Evolutionary conservation across 2,329 filamentous ascomycete species (phyloP), one percentile per base, ranked within the genome.

Genomic region (Colletotrichum musae): DNA sequence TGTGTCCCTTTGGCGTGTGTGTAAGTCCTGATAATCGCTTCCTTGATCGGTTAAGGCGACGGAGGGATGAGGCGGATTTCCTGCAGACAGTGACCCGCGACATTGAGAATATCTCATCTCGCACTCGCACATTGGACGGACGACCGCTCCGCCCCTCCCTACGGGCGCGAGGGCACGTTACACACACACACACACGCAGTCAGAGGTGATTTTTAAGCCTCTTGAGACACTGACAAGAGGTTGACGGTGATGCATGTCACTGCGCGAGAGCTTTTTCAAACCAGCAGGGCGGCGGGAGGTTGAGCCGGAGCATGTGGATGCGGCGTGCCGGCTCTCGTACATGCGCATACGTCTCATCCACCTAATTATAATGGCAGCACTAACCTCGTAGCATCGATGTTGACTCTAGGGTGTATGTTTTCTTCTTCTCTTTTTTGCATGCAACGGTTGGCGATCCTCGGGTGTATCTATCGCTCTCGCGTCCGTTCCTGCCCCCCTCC

Each of bases 21-120:
- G 21, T 36, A 36, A 41, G 47, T 52, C 24, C 39, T 57, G 60
- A 50, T 57, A 51, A 64, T 57, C 60, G 43, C 52, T 64, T 18
- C 60, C 51, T 18, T 39, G 52, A 51, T 43, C 15, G 41, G 51
- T 3, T 3, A 48, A 39, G 9, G 48, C 16, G n/a, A 54, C 36
- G 50, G 50, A 54, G n/a, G 39, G 50, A 47, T 48, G 41, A 62
- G 59, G 50, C 50, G 36, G 36, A 45, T 18, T 12, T 45, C 36
- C 21, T 12, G 48, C 45, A 54, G 48, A 24, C 24, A 47, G 39
- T n/a, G 21, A n/a, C 12, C 45, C 39, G 50, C 48, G 50, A 61
- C 58, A 61, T 28, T 32, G 41, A 36, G 32, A 36, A 36, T 36
- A 36, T 36, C 16, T 43, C 41, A 43, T 43, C 16, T 43, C 13